A percentile compares a stretch with the other conserved stretches of the same genome.
phyloP scores from a whole-genome alignment of 2,329 filamentous ascomycete genomes.

The Hypoxylon sp. region DNA sequence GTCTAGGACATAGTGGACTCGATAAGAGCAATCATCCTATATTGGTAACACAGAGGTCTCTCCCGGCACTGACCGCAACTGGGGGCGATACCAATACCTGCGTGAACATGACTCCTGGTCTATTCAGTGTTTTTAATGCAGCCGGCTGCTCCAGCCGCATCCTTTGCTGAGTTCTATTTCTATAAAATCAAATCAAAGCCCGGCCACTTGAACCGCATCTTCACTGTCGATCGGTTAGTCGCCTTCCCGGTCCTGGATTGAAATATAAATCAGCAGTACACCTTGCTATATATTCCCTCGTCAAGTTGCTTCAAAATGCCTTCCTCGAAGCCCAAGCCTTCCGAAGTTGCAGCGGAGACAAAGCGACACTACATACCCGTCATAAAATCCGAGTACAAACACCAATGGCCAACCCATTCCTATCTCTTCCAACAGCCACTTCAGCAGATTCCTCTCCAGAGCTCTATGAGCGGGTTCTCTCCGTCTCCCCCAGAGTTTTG shows the following conservation, averaged over 20 bases:
- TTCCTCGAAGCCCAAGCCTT: slow-evolving; percentile 71
- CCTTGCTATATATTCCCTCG: slow-evolving; percentile 7
- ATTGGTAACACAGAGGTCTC: slow-evolving; percentile 50
- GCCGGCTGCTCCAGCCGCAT: slow-evolving; percentile 39
- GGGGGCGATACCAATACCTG: slow-evolving; percentile 31
- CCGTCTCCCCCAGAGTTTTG: slow-evolving; percentile 63
- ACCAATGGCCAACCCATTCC: slow-evolving; percentile 71
- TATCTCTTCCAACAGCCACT: slow-evolving; percentile 69
- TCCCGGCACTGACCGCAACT: slow-evolving; percentile 42
- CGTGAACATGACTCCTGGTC: slow-evolving; percentile 42
- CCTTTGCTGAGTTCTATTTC: slow-evolving; percentile 13
- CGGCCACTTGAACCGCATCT: slow-evolving; percentile 19
- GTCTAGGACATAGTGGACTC: slow-evolving; percentile 54
- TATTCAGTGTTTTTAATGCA: slow-evolving; percentile 32
- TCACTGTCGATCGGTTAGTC: slow-evolving; percentile 24
- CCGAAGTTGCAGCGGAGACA: slow-evolving; percentile 81
- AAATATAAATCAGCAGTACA: slow-evolving; percentile 4
- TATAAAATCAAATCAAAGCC: slow-evolving; percentile 38
- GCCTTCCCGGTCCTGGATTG: slow-evolving; percentile 6
- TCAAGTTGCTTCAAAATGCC: slow-evolving; percentile 63
- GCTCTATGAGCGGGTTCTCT: slow-evolving; percentile 55
- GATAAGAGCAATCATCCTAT: slow-evolving; percentile 52
- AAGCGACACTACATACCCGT: slow-evolving; percentile 78
- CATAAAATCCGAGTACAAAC: slow-evolving; percentile 70
- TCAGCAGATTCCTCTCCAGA: slow-evolving; percentile 60